Conservation (phyloP, 441 rosid species). For the Gossypium davidsonii region DNA sequence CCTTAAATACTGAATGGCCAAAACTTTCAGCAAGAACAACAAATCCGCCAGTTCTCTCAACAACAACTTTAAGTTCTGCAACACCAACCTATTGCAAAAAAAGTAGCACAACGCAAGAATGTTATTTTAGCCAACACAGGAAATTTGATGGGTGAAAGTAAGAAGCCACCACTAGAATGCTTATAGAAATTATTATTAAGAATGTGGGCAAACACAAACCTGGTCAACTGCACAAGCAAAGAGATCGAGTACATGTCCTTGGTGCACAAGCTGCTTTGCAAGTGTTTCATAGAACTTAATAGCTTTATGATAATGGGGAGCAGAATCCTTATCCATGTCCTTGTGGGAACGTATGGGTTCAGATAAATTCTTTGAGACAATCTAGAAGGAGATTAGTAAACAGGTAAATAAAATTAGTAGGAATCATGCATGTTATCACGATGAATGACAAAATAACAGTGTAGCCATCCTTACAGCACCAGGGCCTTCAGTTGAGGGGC, state of each 20-base stretch:
- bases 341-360: constrained; percentile 95
- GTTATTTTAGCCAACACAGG: neutral
- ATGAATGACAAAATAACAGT: neutral
- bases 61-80: constrained; percentile 58
- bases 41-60: constrained; percentile 90
- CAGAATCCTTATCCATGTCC: constrained; percentile 85
- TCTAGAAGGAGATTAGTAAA: constrained; percentile 31
- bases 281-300: constrained; percentile 69
- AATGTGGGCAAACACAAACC: constrained; percentile 31
- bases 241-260: constrained; percentile 91
- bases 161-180: constrained; percentile 1
- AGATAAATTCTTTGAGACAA: constrained; percentile 70
- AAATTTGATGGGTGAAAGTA: neutral
- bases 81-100: constrained; percentile 60
- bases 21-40: constrained; percentile 96
- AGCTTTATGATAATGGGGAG: constrained; percentile 62
- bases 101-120: neutral
- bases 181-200: neutral
- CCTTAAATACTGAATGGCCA: constrained; percentile 85
- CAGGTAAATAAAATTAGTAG: neutral
- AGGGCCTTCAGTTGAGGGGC: constrained; percentile 78
- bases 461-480: constrained; percentile 54
- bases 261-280: constrained; percentile 90
- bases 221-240: constrained; percentile 94
- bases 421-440: neutral